Evolutionary conservation across 768 basidiomycete species (phyloP).

Genomic region (Boletus rex-veris): DNA sequence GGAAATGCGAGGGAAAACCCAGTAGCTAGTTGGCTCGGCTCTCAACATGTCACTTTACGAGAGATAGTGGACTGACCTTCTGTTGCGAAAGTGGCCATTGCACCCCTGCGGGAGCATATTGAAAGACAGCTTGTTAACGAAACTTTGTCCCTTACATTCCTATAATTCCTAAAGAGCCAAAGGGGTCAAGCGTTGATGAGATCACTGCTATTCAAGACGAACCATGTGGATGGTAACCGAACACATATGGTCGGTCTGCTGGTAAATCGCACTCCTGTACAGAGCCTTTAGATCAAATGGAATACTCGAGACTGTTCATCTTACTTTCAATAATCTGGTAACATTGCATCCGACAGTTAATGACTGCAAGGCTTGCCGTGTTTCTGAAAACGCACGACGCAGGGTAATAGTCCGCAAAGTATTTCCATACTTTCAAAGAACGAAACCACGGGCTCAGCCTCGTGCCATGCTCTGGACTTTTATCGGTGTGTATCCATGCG

Average conservation of each 20-base stretch:
- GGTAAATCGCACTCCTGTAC: conserved; percentile 80
- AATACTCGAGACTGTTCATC: not conserved
- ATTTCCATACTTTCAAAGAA: conserved; percentile 68
- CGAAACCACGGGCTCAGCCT: conserved; percentile 74
- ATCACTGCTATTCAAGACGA: conserved; percentile 17
- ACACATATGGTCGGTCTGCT: conserved; percentile 88
- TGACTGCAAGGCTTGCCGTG: not conserved
- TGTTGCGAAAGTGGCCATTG: conserved; percentile 92
- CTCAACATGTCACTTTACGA: not conserved
- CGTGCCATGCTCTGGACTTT: conserved; percentile 69
- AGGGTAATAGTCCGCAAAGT: conserved; percentile 91
- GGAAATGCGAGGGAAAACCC: conserved; percentile 89
- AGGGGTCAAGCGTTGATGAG: conserved; percentile 1
- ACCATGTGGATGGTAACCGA: conserved; percentile 99
- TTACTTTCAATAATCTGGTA: conserved; percentile 34
- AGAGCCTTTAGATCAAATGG: not conserved
- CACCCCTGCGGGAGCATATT: conserved; percentile 57
- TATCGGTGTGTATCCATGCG: conserved; percentile 76
- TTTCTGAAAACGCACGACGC: conserved; percentile 62
- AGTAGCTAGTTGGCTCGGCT: conserved; percentile 52
- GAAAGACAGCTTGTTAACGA: not conserved
- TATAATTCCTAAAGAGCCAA: conserved; percentile 70
- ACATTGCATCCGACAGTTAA: not conserved
- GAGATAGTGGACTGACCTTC: conserved; percentile 56
- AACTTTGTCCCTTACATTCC: conserved; percentile 69